These are phyloP conservation scores for Trichosporon sp. DNA, from an alignment of 1,284 basidiomycete species.

Conservation along the genomic window DNA sequence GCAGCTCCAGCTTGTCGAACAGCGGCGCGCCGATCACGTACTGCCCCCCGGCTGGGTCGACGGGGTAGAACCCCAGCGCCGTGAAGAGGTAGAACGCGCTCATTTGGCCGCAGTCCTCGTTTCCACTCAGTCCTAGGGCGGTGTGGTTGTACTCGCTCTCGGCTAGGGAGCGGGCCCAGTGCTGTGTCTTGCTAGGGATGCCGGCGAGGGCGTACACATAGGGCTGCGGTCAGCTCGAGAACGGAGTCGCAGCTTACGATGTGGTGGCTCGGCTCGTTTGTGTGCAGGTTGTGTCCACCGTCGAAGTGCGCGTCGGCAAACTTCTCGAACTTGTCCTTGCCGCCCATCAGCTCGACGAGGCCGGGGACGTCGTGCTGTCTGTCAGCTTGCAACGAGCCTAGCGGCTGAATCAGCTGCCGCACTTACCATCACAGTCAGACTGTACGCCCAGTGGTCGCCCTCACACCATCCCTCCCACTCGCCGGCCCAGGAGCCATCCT, in stretches of 20 bases:
- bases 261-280: conserved; percentile 67
- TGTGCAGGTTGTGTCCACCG: conserved; percentile 78
- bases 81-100: conserved; percentile 83
- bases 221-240: conserved; percentile 55
- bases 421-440: conserved; percentile 65
- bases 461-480: conserved; percentile 73
- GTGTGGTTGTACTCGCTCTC: conserved; percentile 68
- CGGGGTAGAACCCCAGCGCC: conserved; percentile 81
- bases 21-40: conserved; percentile 79
- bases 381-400: conserved; percentile 17
- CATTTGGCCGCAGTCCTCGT: conserved; percentile 89
- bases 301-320: conserved; percentile 76
- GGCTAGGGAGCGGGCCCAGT: conserved; percentile 69
- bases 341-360: conserved; percentile 68
- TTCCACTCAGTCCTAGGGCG: conserved; percentile 60
- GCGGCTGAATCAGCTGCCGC: no score
- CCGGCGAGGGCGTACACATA: conserved; percentile 75
- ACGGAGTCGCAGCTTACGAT: conserved; percentile 36
- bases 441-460: conserved; percentile 82
- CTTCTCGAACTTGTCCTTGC: conserved; percentile 65
- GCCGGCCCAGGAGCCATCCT: conserved; percentile 72
- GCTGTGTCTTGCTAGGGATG: conserved; percentile 69
- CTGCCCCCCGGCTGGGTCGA: conserved; percentile 74
- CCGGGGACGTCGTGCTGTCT: conserved; percentile 63
- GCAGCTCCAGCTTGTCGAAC: conserved; percentile 84